Evolutionary conservation across 352 stramenopile species (phyloP).

Genomic region (Saprolegnia diclina): DNA sequence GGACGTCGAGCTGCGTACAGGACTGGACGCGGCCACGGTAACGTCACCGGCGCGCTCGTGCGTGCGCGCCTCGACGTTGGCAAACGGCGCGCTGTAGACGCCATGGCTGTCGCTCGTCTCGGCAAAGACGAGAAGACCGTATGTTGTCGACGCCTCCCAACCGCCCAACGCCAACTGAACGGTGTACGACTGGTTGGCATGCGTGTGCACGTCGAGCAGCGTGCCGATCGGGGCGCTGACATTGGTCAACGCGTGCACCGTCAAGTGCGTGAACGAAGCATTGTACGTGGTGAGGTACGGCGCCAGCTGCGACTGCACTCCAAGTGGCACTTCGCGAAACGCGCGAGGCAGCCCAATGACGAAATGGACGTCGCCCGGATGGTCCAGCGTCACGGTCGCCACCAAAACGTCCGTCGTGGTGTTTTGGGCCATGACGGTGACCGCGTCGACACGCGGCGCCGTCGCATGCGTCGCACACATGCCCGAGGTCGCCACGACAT

Average conservation of each 20-base stretch:
- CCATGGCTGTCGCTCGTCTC: conserved; percentile 60
- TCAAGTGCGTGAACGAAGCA: not conserved
- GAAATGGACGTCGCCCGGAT: conserved; percentile 53
- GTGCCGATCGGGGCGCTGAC: not conserved
- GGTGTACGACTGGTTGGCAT: conserved; percentile 3
- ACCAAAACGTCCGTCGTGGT: conserved; percentile 44
- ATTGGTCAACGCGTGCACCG: not conserved
- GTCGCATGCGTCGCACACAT: conserved; percentile 41
- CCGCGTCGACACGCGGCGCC: conserved; percentile 41
- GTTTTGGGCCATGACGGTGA: conserved; percentile 37
- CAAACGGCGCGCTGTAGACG: conserved; percentile 46
- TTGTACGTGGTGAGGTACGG: conserved; percentile 13
- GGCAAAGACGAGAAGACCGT: conserved; percentile 51
- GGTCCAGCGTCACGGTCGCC: conserved; percentile 39
- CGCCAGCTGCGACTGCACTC: not conserved
- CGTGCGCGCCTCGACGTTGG: conserved; percentile 42
- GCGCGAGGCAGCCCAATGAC: not conserved
- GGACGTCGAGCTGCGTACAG: conserved; percentile 37
- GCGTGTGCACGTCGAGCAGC: not conserved
- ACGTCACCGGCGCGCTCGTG: conserved; percentile 65
- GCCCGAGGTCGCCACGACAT: conserved; percentile 26
- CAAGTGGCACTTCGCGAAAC: conserved; percentile 7
- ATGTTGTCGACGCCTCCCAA: conserved; percentile 45
- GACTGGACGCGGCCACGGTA: conserved; percentile 29
- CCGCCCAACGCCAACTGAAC: conserved; percentile 37